Base-by-base conservation (phyloP, 2,329 filamentous ascomycete species). In the Aspergillus jensenii region DNA sequence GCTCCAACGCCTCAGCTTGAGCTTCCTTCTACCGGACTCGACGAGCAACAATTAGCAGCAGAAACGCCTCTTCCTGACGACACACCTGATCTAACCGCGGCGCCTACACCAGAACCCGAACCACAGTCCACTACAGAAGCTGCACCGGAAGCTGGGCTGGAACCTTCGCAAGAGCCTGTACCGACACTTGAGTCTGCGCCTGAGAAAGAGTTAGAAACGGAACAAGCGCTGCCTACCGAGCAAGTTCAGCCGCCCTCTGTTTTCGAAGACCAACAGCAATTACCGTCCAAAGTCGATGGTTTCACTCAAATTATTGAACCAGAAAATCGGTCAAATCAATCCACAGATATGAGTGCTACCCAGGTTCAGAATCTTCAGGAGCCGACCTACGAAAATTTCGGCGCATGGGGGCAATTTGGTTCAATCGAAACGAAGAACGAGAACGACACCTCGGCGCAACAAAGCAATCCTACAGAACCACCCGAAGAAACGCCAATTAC, bases 1-100 rank as follows among this genome's bases (percentile, higher is more conserved):
- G 60, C 59, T 54, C 69, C 70, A 52, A 65, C 67, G 55, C 60
- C 62, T 59, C 65, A 62, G 52, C 35, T 60, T 19, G 62, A 68
- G 47, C 65, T 66, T 44, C 54, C 66, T 57, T 56, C 62, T 55
- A 58, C 63, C 63, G 63, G 67, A 44, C 54, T 57, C 59, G 63
- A 67, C 52, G 54, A 64, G 35, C 56, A 59, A 59, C 65, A 62
- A 40, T 50, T 35, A 41, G 33, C 46, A 45, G 44, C 48, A 50
- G 57, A 45, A 35, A 57, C 54, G 52, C 50, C 59, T 49, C 45
- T 52, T 9, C 54, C 57, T 52, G 57, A 57, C 27, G 40, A 48
- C 33, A 46, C 44, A 39, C 40, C 39, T 49, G 56, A 46, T 23
- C 46, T 33, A 43, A 58, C 54, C 11, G 31, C 40, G 12, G 56